phyloP scores from a whole-genome alignment of 2,329 filamentous ascomycete genomes.

The Raffaelea deltoideospora region DNA sequence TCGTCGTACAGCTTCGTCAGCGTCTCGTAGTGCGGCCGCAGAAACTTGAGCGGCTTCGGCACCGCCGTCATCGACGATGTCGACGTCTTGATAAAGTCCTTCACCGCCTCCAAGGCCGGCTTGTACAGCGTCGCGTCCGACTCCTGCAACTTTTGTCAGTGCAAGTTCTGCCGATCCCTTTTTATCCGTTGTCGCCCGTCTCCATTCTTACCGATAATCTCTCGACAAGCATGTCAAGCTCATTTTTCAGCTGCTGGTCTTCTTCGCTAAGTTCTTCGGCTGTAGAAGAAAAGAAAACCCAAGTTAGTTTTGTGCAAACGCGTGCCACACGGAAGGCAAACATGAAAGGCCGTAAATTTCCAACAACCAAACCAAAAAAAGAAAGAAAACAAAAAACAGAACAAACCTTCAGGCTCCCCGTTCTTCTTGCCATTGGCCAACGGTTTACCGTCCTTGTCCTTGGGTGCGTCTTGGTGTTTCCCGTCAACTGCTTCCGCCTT shows the following conservation, averaged over 20 bases:
- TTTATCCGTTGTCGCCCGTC: not conserved
- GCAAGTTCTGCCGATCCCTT: not conserved
- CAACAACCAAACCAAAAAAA: too few species aligned
- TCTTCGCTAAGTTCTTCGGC: conserved; percentile 91
- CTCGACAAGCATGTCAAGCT: conserved; percentile 96
- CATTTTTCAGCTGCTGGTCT: conserved; percentile 94
- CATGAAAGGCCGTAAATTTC: too few species aligned
- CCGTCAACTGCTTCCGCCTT: conserved; percentile 81
- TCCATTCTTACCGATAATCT: conserved; percentile 55
- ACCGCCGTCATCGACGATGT: conserved; percentile 99
- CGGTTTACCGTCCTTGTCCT: conserved; percentile 56
- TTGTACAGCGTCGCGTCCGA: conserved; percentile 78
- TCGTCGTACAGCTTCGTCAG: conserved; percentile 77
- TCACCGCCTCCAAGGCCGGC: conserved; percentile 87
- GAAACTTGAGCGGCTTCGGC: conserved; percentile 94
- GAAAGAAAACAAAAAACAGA: too few species aligned
- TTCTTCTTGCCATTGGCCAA: conserved; percentile 63
- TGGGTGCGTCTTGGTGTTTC: conserved; percentile 41
- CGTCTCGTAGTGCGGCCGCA: conserved; percentile 88
- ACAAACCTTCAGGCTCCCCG: conserved; percentile 40
- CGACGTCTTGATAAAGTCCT: conserved; percentile 96
- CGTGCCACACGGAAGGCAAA: too few species aligned
- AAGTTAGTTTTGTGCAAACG: too few species aligned
- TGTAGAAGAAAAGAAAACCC: too few species aligned
- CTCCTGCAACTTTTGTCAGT: conserved; percentile 42